Evolutionary conservation across 768 basidiomycete genomes (phyloP), one percentile per base, ranked within the genome.

Genomic region (Rhodotorula toruloides): DNA sequence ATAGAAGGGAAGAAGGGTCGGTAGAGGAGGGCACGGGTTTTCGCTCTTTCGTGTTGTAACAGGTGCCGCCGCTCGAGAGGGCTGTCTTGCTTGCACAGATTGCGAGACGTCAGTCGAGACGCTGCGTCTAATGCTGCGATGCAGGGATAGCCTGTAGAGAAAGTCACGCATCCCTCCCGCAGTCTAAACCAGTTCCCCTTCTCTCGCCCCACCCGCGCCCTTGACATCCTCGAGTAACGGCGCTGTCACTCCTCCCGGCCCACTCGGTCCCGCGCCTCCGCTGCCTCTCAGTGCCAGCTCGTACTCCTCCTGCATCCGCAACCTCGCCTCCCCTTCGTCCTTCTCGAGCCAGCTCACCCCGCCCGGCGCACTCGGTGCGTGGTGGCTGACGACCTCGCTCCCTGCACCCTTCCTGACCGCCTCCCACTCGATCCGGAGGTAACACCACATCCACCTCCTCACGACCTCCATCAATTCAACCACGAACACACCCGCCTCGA

Each of bases 401-500:
- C 67, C 72, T 46, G 77, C 74, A 17, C 79, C 77, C 74, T 80
- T 81, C 78, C 84, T 90, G 55, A 91, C 84, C 14, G 86, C 83
- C 79, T 98, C 94, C 96, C 94, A 99, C 79, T 99, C 96, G 47
- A 98, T 85, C 43, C 96, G 85, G 68, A 98, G 78, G 78, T 96
- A 98, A 34, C 96, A 91, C 96, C 96, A 99, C 81, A 97, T 83
- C 96, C 96, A 99, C 73, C 96, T 79, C 69, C 96, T 82, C 42
- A 91, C 76, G 37, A 99, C 79, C 79, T 98, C 96, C 39, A 92
- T 85, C 48, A 89, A 82, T 78, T 99, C 92, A 58, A 98, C 83
- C 82, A 87, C 84, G 79, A 98, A 96, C 47, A 94, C 89, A 27
- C 87, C 82, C 25, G 83, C 79, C 73, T 87, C 89, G 43, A 91